Conservation (phyloP, 2,329 filamentous ascomycete genomes). For the Exophiala sp. region DNA sequence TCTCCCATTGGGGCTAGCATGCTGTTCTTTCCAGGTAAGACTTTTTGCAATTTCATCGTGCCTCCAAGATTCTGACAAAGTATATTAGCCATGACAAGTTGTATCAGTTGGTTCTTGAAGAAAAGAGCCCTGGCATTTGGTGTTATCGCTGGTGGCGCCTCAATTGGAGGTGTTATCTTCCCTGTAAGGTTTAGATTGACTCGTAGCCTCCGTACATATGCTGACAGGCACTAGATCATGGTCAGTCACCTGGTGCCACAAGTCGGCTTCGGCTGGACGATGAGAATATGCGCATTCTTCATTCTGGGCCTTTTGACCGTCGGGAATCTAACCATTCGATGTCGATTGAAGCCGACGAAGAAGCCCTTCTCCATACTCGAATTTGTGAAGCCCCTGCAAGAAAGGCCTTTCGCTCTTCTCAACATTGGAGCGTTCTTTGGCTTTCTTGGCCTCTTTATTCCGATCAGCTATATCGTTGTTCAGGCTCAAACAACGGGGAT, state of each 20-base stretch:
- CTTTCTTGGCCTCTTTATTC: too few species aligned
- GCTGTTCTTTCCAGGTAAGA: slow-evolving; percentile 2
- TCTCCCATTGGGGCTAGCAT: not conserved
- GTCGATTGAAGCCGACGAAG: too few species aligned
- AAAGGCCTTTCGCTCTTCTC: too few species aligned
- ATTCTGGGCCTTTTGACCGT: not conserved
- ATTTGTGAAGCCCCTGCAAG: too few species aligned
- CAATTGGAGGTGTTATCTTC: slow-evolving; percentile 46
- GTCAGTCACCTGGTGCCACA: slow-evolving; percentile 34
- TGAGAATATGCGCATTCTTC: not conserved
- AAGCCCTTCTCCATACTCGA: too few species aligned
- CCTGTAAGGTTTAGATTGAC: slow-evolving; percentile 36
- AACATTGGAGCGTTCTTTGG: too few species aligned
- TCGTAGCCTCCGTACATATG: too few species aligned
- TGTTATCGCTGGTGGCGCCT: slow-evolving; percentile 56
- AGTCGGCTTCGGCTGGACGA: not conserved
- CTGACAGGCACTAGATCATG: slow-evolving; percentile 24
- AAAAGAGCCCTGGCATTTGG: slow-evolving; percentile 77
- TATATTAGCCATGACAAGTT: slow-evolving; percentile 34
- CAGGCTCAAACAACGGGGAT: not conserved
- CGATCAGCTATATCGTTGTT: not conserved
- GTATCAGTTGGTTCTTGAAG: slow-evolving; percentile 68
- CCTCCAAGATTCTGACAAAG: slow-evolving; percentile 40
- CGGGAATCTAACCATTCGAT: not conserved
- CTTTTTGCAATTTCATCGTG: slow-evolving; percentile 38